Percentiles rank a stretch among this genome's conserved stretches.
Conservation (phyloP, 2,329 filamentous ascomycete species). For the Aspergillus sp. region DNA sequence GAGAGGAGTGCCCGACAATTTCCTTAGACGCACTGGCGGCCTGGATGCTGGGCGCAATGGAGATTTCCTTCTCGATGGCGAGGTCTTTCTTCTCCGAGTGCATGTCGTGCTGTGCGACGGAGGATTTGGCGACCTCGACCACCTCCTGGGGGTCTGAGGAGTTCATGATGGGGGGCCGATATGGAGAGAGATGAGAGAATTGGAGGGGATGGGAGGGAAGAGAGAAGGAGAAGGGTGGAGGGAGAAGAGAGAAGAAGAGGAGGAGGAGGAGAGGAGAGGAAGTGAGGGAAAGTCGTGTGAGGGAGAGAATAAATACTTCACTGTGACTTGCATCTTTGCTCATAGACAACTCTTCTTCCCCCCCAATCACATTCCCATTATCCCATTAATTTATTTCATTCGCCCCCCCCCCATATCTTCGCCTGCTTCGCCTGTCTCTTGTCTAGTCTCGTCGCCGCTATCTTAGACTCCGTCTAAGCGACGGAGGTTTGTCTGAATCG, state of each 20-base stretch:
- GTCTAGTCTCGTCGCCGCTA: neutral
- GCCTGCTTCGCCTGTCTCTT: too few species aligned
- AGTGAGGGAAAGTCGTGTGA: neutral
- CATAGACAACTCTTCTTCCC: too few species aligned
- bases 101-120: conserved; percentile 17
- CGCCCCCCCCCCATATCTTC: neutral
- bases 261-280: neutral
- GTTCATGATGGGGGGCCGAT: conserved; percentile 20
- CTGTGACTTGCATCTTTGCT: neutral
- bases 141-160: conserved; percentile 24
- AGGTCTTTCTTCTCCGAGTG: conserved; percentile 14
- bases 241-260: neutral
- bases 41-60: conserved; percentile 8
- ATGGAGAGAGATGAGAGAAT: neutral
- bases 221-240: neutral
- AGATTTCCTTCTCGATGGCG: conserved; percentile 4
- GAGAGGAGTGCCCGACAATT: neutral
- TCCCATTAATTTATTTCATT: too few species aligned
- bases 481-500: too few species aligned
- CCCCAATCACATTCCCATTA: too few species aligned
- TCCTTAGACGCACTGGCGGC: neutral
- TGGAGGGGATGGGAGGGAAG: conserved; percentile 1
- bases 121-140: conserved; percentile 23
- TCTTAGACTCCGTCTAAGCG: neutral
- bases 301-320: neutral